Evolutionary conservation across 257 asterid species (phyloP).

Genomic region (Mentha longifolia): DNA sequence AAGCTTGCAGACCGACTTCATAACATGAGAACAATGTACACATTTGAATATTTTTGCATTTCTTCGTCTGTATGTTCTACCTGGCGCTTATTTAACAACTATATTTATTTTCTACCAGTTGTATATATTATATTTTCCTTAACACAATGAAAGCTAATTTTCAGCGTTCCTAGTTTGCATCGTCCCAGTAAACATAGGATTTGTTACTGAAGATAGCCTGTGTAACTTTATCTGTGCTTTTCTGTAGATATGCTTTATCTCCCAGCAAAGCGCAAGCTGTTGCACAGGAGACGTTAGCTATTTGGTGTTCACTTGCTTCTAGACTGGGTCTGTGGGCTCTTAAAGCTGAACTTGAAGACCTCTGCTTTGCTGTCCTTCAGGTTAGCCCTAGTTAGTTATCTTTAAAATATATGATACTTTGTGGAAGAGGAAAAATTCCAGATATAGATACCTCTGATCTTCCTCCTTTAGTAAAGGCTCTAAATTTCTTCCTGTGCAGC

Average conservation of each 20-base stretch:
- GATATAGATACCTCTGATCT: constrained; percentile 7
- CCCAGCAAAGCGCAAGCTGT: constrained; percentile 89
- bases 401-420: constrained; percentile 4
- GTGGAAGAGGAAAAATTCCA: constrained; percentile 24
- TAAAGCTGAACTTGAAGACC: constrained; percentile 98
- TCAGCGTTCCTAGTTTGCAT: constrained; percentile 25
- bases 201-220: constrained; percentile 13
- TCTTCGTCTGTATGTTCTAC: constrained; percentile 9
- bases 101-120: constrained; percentile 5
- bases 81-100: not conserved
- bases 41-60: constrained; percentile 23
- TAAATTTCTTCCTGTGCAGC: constrained; percentile 54
- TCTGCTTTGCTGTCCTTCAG: constrained; percentile 97
- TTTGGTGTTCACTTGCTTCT: constrained; percentile 99
- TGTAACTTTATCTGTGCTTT: constrained; percentile 23
- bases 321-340: constrained; percentile 96
- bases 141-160: constrained; percentile 6
- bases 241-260: constrained; percentile 82
- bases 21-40: constrained; percentile 96
- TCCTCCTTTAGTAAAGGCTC: constrained; percentile 30
- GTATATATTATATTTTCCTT: constrained; percentile 11
- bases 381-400: constrained; percentile 42
- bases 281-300: constrained; percentile 92
- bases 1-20: constrained; percentile 99
- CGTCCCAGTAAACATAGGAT: constrained; percentile 18